These are phyloP conservation scores for Westerdykella sp. DNA, from an alignment of 2,329 filamentous ascomycete species.

Conservation along the genomic window DNA sequence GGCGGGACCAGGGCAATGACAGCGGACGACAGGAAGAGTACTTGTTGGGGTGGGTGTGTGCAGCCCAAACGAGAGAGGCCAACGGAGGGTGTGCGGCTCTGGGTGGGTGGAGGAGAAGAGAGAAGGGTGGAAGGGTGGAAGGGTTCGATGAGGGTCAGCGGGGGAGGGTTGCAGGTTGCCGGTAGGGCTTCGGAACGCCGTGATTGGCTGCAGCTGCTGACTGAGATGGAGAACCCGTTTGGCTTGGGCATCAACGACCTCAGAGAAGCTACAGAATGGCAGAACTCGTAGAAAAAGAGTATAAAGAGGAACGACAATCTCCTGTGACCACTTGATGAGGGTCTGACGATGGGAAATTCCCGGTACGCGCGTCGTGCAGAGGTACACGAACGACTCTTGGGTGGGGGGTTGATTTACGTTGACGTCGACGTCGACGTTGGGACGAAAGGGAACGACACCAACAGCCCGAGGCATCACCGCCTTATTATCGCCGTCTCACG, in stretches of 20 bases:
- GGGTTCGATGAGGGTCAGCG: slow-evolving; percentile 16
- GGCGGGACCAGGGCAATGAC: slow-evolving; percentile 4
- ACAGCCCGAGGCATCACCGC: no score
- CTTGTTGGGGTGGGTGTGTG: slow-evolving; percentile 7
- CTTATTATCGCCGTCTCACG: no score
- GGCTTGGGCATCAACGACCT: neutral
- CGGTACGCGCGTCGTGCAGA: no score
- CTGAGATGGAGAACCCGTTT: neutral
- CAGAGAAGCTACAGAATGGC: no score
- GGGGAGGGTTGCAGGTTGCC: neutral
- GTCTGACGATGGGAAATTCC: no score
- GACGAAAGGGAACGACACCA: no score
- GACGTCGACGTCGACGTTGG: no score
- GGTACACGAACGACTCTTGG: no score
- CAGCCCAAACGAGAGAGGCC: neutral
- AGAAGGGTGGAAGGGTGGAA: slow-evolving; percentile 6
- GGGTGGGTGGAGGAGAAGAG: neutral
- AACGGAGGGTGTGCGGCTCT: slow-evolving; percentile 23
- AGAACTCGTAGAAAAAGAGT: no score
- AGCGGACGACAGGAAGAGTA: slow-evolving; percentile 20
- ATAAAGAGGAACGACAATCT: no score
- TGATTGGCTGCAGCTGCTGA: neutral
- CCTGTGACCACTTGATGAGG: no score
- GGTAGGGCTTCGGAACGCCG: neutral
- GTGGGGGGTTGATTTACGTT: no score